Percentiles rank a stretch among this genome's conserved stretches.
These are phyloP conservation scores for Pyronema domesticum DNA, from an alignment of 495 filamentous ascomycete genomes.

Conservation along the genomic window DNA sequence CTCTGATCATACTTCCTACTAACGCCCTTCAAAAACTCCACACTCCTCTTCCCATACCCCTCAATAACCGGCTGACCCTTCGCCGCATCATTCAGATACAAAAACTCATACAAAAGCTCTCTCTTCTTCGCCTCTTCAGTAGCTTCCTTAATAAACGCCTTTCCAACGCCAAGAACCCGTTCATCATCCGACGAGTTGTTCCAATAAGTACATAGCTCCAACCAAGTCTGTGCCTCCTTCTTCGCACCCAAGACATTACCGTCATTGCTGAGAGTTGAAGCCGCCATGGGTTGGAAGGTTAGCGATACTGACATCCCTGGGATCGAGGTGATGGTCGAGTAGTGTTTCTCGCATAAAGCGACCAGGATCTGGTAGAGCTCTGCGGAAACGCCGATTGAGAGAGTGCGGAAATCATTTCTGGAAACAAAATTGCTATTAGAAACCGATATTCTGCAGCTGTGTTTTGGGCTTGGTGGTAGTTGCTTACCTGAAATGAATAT, in stretches of 20 bases:
- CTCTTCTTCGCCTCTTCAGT: neutral
- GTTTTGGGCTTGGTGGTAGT: neutral
- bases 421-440: neutral
- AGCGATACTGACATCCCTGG: slow-evolving; percentile 4
- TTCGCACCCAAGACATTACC: slow-evolving; percentile 26
- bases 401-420: slow-evolving; percentile 8
- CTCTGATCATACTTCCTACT: neutral
- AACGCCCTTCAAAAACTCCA: neutral
- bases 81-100: slow-evolving; percentile 3
- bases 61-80: neutral
- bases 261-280: slow-evolving; percentile 8
- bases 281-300: slow-evolving; percentile 24
- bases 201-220: slow-evolving; percentile 5
- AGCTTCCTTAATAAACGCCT: slow-evolving; percentile 4
- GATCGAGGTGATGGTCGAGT: slow-evolving; percentile 7
- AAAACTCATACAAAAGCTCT: neutral
- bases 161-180: neutral
- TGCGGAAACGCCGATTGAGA: slow-evolving; percentile 7
- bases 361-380: slow-evolving; percentile 5
- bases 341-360: slow-evolving; percentile 3
- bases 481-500: neutral
- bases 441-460: neutral
- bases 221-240: slow-evolving; percentile 5
- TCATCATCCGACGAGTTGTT: slow-evolving; percentile 3
- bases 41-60: neutral